Evolutionary conservation across 352 stramenopile genomes (phyloP).

Genomic region (Globisporangium mamillatum): DNA sequence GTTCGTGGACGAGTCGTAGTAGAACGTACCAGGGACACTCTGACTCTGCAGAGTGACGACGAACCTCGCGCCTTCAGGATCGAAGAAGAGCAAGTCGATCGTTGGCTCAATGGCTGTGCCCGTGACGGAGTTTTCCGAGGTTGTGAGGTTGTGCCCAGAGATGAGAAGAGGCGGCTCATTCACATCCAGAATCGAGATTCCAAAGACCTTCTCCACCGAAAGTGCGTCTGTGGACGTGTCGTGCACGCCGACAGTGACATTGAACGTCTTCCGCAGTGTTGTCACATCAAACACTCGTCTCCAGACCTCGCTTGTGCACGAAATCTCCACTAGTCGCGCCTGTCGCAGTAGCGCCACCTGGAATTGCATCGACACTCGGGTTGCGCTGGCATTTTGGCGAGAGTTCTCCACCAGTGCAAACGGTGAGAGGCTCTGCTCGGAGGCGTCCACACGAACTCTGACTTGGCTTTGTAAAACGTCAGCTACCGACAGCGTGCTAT

Average conservation of each 20-base stretch:
- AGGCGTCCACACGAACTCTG: neutral
- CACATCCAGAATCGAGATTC: constrained; percentile 10
- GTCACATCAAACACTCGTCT: constrained; percentile 31
- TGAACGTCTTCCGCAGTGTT: constrained; percentile 36
- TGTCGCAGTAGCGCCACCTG: constrained; percentile 8
- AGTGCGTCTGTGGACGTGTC: constrained; percentile 34
- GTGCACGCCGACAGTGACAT: constrained; percentile 30
- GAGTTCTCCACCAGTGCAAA: neutral
- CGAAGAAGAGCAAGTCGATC: constrained; percentile 12
- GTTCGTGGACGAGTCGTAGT: constrained; percentile 37
- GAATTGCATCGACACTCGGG: neutral
- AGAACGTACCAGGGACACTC: constrained; percentile 36
- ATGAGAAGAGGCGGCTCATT: constrained; percentile 11
- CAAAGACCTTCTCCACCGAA: constrained; percentile 16
- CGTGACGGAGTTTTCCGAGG: constrained; percentile 5
- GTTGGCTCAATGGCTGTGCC: neutral
- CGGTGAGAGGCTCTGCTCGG: neutral
- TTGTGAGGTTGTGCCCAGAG: neutral
- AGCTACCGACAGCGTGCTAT: neutral
- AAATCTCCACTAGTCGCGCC: constrained; percentile 25
- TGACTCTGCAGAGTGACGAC: constrained; percentile 25
- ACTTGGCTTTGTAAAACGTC: constrained; percentile 3
- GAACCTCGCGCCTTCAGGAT: constrained; percentile 10
- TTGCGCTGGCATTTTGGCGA: neutral
- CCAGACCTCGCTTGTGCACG: constrained; percentile 28